These are phyloP conservation scores for Tetradesmus lagerheimii DNA, from an alignment of 139 green algal genomes.

Conservation along the genomic window DNA sequence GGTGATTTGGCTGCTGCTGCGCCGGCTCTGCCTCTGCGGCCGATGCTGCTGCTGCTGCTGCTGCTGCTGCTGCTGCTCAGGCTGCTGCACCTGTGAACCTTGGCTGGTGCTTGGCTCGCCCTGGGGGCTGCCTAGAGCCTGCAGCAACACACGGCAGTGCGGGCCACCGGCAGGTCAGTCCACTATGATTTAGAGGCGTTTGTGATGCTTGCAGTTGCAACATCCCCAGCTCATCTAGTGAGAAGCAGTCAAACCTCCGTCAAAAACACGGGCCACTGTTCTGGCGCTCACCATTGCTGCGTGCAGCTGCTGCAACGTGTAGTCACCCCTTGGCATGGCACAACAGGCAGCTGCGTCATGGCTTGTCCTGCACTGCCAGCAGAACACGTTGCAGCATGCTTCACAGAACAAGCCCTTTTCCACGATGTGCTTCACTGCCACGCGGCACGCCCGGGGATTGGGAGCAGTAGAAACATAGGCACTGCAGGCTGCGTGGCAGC, in stretches of 20 bases:
- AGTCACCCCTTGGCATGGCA: not conserved
- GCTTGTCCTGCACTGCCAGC: not conserved
- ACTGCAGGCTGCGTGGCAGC: not conserved
- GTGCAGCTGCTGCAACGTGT: not conserved
- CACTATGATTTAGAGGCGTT: too few species aligned
- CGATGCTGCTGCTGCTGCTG: not conserved
- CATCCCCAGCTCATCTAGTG: too few species aligned
- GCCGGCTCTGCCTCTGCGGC: too few species aligned
- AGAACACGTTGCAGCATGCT: constrained; percentile 10
- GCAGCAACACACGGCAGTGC: not conserved
- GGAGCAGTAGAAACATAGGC: not conserved
- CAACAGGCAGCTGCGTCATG: not conserved
- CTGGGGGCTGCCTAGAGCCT: not conserved
- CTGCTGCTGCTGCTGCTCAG: too few species aligned
- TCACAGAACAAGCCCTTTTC: not conserved
- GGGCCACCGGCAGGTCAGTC: not conserved
- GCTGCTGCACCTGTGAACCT: not conserved
- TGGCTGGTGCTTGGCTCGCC: not conserved
- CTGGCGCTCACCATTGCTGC: not conserved
- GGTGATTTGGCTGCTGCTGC: not conserved
- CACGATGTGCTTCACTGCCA: not conserved
- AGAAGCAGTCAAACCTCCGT: too few species aligned
- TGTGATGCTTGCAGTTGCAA: too few species aligned
- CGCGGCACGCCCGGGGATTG: not conserved
- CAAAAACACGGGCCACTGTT: too few species aligned